Conservation (phyloP, 306 rosid genomes). For the Trifolium repens region DNA sequence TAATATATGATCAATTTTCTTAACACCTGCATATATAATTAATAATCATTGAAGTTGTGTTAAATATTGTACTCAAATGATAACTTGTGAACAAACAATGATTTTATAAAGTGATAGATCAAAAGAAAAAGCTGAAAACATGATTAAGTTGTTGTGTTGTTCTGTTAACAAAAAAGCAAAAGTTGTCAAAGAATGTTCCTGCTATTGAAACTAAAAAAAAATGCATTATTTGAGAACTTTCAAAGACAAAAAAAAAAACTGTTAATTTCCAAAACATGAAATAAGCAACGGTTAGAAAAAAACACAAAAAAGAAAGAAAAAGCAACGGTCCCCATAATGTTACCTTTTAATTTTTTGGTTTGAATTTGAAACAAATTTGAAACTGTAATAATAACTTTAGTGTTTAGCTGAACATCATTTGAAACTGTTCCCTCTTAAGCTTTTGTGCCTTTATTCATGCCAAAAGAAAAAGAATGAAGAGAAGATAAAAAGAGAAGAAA, state of each 20-base stretch:
- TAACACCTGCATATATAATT: constrained; percentile 58
- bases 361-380: constrained; percentile 72
- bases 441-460: constrained; percentile 42
- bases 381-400: constrained; percentile 28
- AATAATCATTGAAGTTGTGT: constrained; percentile 46
- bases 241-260: constrained; percentile 27
- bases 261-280: constrained; percentile 44
- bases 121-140: constrained; percentile 43
- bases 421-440: constrained; percentile 71
- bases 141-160: constrained; percentile 36
- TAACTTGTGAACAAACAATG: constrained; percentile 36
- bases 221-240: constrained; percentile 45
- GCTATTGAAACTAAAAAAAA: constrained; percentile 50
- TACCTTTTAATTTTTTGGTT: constrained; percentile 54
- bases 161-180: constrained; percentile 58
- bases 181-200: constrained; percentile 54
- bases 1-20: constrained; percentile 7
- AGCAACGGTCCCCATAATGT: constrained; percentile 58
- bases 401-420: constrained; percentile 44
- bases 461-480: constrained; percentile 31
- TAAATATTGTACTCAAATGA: not conserved
- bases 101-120: constrained; percentile 37
- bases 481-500: constrained; percentile 38
- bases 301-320: not conserved
- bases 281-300: constrained; percentile 49